These are phyloP conservation scores for Saccharomycopsis olivae DNA, from an alignment of 805 yeast genomes.

Conservation along the genomic window DNA sequence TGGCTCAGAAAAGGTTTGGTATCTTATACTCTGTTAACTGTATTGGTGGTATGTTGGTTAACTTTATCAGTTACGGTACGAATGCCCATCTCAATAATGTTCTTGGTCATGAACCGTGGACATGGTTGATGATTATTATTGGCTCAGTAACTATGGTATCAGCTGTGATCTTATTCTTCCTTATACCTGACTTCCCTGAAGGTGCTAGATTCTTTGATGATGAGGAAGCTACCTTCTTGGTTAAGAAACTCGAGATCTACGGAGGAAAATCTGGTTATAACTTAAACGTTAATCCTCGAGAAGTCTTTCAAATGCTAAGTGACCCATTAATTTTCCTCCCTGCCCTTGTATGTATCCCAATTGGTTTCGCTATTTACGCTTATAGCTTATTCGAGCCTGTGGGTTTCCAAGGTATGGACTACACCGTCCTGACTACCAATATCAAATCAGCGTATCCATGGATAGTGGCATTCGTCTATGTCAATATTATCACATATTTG, in stretches of 20 bases:
- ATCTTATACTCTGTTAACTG: slow-evolving; percentile 58
- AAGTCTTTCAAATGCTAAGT: slow-evolving; percentile 38
- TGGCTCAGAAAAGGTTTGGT: slow-evolving; percentile 59
- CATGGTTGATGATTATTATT: slow-evolving; percentile 41
- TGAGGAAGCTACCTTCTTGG: slow-evolving; percentile 42
- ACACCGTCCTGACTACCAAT: slow-evolving; percentile 70
- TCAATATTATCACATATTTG: background rate
- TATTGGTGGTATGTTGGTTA: slow-evolving; percentile 69
- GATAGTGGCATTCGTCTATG: background rate
- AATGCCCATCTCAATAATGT: slow-evolving; percentile 38
- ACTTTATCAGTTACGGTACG: slow-evolving; percentile 57
- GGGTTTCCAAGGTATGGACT: slow-evolving; percentile 39
- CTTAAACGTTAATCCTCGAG: slow-evolving; percentile 27
- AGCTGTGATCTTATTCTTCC: slow-evolving; percentile 29
- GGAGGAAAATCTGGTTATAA: slow-evolving; percentile 40
- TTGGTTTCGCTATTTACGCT: slow-evolving; percentile 59
- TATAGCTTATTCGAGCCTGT: slow-evolving; percentile 47
- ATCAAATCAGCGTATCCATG: slow-evolving; percentile 45
- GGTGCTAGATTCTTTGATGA: slow-evolving; percentile 41
- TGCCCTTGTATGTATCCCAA: slow-evolving; percentile 43
- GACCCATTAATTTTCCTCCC: slow-evolving; percentile 48
- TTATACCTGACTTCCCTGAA: slow-evolving; percentile 67
- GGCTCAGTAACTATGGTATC: slow-evolving; percentile 28
- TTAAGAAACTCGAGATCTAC: slow-evolving; percentile 48
- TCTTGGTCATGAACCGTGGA: slow-evolving; percentile 35